phyloP scores from a whole-genome alignment of 2,329 filamentous ascomycete species.

The Hypoxylon sp. region DNA sequence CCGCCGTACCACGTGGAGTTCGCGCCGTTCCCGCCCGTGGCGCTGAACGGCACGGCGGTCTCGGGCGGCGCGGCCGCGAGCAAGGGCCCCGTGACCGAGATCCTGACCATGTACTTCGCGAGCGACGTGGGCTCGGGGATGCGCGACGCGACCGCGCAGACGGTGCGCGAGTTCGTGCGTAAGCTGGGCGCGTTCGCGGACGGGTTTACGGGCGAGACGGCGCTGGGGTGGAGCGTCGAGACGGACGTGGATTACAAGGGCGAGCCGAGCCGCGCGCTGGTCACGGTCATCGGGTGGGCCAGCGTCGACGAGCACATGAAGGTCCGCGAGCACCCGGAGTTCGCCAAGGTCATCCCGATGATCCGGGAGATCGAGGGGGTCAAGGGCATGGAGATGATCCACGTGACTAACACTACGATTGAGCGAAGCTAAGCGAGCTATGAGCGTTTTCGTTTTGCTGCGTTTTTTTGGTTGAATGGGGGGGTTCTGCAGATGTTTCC shows the following conservation, averaged over 20 bases:
- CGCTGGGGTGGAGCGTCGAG: conserved; percentile 47
- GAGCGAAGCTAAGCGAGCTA: conserved; percentile 22
- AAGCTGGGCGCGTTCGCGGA: background rate
- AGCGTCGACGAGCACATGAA: conserved; percentile 40
- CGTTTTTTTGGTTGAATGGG: background rate
- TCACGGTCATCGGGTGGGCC: conserved; percentile 46
- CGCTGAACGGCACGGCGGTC: conserved; percentile 15
- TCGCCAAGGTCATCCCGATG: conserved; percentile 28
- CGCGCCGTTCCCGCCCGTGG: conserved; percentile 37
- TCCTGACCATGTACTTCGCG: conserved; percentile 45
- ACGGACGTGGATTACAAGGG: conserved; percentile 38
- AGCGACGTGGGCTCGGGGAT: conserved; percentile 7
- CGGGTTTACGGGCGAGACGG: conserved; percentile 38
- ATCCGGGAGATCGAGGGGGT: conserved; percentile 37
- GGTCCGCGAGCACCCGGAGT: conserved; percentile 40
- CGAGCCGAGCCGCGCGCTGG: conserved; percentile 36
- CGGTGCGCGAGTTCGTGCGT: conserved; percentile 22
- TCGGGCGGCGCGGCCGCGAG: background rate
- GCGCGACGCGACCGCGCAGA: background rate
- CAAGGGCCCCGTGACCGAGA: conserved; percentile 34
- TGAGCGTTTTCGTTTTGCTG: background rate
- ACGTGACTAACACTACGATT: conserved; percentile 36
- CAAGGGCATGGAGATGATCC: conserved; percentile 40
- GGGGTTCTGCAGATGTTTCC: background rate
- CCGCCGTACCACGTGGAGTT: conserved; percentile 45